A percentile compares a stretch with the other conserved stretches of the same genome.
phyloP scores from a whole-genome alignment of 1,284 basidiomycete genomes.

The Rhodotorula sp. region DNA sequence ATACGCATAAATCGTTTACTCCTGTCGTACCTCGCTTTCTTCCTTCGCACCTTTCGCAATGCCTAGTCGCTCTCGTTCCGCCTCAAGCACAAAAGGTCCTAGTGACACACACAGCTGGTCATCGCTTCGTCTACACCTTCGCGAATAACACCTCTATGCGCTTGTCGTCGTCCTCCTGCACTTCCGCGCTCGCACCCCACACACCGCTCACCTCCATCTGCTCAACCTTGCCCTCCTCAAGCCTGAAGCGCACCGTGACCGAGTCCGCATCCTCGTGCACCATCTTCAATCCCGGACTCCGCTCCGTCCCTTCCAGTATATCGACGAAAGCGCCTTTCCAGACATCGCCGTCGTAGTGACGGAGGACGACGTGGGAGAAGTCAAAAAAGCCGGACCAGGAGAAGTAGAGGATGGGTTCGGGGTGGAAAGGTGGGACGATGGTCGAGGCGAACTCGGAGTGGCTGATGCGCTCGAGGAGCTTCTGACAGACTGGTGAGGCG shows the following conservation, averaged over 20 bases:
- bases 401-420: neutral
- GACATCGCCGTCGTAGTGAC: neutral
- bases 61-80: too few relatives aligned
- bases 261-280: neutral
- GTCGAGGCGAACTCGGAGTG: neutral
- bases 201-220: conserved; percentile 3
- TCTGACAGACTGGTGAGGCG: neutral
- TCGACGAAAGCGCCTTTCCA: neutral
- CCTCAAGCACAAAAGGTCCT: too few relatives aligned
- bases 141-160: neutral
- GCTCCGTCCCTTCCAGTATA: neutral
- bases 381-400: neutral
- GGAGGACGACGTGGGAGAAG: neutral
- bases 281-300: neutral
- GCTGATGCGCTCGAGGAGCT: neutral
- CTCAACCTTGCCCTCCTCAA: neutral
- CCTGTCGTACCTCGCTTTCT: too few relatives aligned
- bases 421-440: neutral
- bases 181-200: neutral
- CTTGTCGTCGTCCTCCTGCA: neutral
- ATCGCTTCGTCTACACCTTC: too few relatives aligned
- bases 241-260: neutral
- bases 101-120: too few relatives aligned
- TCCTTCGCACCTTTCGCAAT: too few relatives aligned
- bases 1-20: too few relatives aligned